These are phyloP conservation scores for Yamadazyma dendronema DNA, from an alignment of 1,139 yeast genomes.

Conservation along the genomic window DNA sequence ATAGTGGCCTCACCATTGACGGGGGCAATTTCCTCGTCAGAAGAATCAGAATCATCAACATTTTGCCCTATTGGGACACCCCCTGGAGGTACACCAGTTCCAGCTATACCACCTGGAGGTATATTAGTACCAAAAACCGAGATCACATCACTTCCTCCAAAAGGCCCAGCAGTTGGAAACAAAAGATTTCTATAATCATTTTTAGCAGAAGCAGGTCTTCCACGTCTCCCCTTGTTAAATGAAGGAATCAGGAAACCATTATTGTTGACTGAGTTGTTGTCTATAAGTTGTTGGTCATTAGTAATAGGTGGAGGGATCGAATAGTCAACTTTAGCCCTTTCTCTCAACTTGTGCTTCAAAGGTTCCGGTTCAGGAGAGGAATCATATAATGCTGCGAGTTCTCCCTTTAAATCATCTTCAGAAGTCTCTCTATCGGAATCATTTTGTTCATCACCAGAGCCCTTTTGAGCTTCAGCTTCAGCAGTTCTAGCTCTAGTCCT, in stretches of 20 bases:
- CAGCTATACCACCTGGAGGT: slow-evolving; percentile 49
- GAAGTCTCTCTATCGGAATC: slow-evolving; percentile 19
- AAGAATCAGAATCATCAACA: slow-evolving; percentile 62
- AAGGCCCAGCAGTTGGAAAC: slow-evolving; percentile 96
- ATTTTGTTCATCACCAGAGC: slow-evolving; percentile 8
- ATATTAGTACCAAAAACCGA: slow-evolving; percentile 71
- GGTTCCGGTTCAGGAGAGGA: slow-evolving; percentile 55
- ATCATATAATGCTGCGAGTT: slow-evolving; percentile 51
- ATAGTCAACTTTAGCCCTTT: slow-evolving; percentile 72
- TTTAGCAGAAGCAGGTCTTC: slow-evolving; percentile 32
- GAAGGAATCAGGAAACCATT: slow-evolving; percentile 5
- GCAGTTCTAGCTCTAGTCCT: slow-evolving; percentile 10
- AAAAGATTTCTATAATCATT: slow-evolving; percentile 57
- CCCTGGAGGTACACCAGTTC: slow-evolving; percentile 34
- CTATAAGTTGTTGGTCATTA: slow-evolving; percentile 31
- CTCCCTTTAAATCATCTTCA: slow-evolving; percentile 45
- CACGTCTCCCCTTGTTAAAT: slow-evolving; percentile 21
- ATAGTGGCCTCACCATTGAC: slow-evolving; percentile 39
- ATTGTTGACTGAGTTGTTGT: slow-evolving; percentile 10
- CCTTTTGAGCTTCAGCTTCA: slow-evolving; percentile 16
- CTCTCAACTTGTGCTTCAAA: slow-evolving; percentile 65
- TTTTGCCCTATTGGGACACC: slow-evolving; percentile 53
- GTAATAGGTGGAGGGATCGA: slow-evolving; percentile 83
- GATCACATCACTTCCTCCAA: slow-evolving; percentile 87
- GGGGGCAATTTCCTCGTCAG: slow-evolving; percentile 58